Base-by-base conservation (phyloP, 371 early-diverging fungal genomes). In the Catenaria anguillulae region DNA sequence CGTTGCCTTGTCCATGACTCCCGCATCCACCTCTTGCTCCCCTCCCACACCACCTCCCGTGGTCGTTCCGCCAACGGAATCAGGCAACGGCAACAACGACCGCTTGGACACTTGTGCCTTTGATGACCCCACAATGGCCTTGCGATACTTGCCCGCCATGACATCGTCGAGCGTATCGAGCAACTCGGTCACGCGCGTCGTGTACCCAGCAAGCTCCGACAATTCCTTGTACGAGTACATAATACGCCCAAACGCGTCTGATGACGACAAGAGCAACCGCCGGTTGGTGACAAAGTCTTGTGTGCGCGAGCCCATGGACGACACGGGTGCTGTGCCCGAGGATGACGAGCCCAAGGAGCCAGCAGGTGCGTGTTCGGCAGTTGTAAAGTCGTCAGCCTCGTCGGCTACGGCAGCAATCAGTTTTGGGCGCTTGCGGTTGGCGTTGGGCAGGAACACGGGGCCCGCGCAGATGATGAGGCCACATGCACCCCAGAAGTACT, bases 401-500 rank as follows among this genome's bases (percentile, higher is more conserved):
- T 31, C 40, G 21, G 60, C 21, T 12, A 2, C 21, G 46, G 42
- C 42, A 17, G 33, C 36, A 31, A 43, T 23, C 4, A 43, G 45
- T 12, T 23, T 12, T 17, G 45, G 5, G 24, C 37, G n/a, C 19
- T 5, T 4, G 36, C 37, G 4, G 56, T 5, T 6, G 5, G 56
- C 6, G 13, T 6, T 6, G 10, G 52, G 52, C 13, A 88, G 85
- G 72, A 96, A 96, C 29, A 94, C 95, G 0, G 97, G 97, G 19
- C 86, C 86, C 13, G 88, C 82, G 62, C 91, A 88, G 37, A 92
- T 80, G 6, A 91, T 73, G 43, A 96, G 78, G 43, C 97, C 97
- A 62, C 87, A 81, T 10, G 93, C 95, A 58, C 91, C 90, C 95
- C 97, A 96, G 65, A 87, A 86, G 76, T 90, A 90, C 68, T 90